phyloP scores from a whole-genome alignment of 306 rosid species.

The Lathyrus sativus region DNA sequence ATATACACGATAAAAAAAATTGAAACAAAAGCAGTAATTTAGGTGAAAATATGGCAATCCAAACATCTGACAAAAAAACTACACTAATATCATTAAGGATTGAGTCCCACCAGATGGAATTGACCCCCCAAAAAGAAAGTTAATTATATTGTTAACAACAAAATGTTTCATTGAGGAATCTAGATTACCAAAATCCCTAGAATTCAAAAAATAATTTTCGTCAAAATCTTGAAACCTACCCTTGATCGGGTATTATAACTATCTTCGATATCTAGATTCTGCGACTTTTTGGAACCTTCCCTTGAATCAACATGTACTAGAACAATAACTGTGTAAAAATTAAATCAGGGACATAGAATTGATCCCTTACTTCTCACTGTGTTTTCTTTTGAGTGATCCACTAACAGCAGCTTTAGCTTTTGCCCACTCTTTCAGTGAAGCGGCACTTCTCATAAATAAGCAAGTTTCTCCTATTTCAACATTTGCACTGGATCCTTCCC shows the following conservation, averaged over 20 bases:
- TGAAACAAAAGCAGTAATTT: background rate
- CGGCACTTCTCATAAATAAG: slow-evolving; percentile 73
- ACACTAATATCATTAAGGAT: background rate
- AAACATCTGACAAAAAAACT: background rate
- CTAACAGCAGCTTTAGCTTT: slow-evolving; percentile 75
- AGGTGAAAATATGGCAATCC: background rate
- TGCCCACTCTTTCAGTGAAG: slow-evolving; percentile 75
- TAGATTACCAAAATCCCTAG: background rate
- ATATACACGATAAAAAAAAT: no score
- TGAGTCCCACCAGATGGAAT: background rate
- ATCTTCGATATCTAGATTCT: no score
- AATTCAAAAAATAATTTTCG: background rate
- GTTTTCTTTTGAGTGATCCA: slow-evolving; percentile 63
- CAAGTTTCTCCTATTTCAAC: slow-evolving; percentile 58
- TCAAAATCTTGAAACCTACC: background rate
- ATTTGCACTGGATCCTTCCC: slow-evolving; percentile 38
- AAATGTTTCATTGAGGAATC: background rate
- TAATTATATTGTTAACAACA: background rate
- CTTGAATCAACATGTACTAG: background rate
- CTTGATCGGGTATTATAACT: no score
- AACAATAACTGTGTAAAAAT: background rate
- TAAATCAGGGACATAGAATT: background rate
- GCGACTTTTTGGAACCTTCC: no score
- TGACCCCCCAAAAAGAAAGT: background rate
- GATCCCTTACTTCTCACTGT: slow-evolving; percentile 44